Evolutionary conservation across 192 early-diverging fungal genomes (phyloP).

Genomic region (Linderina pennispora): DNA sequence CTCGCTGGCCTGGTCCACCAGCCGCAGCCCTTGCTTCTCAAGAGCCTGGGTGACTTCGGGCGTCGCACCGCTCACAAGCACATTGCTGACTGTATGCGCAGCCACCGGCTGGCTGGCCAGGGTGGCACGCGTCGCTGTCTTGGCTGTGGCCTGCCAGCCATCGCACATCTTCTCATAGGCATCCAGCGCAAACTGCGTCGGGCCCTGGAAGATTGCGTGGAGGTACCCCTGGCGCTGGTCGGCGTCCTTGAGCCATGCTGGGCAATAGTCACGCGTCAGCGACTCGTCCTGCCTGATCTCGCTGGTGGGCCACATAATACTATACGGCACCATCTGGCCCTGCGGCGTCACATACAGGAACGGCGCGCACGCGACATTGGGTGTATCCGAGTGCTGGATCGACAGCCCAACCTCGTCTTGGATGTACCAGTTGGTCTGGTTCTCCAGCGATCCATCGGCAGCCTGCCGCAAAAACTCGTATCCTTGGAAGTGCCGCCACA

Average conservation of each 20-base stretch:
- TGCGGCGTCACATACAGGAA: slow-evolving; percentile 54
- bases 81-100: slow-evolving; percentile 1
- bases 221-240: slow-evolving; percentile 51
- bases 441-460: slow-evolving; percentile 14
- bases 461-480: slow-evolving; percentile 31
- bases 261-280: slow-evolving; percentile 56
- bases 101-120: slow-evolving; percentile 7
- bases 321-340: slow-evolving; percentile 53
- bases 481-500: slow-evolving; percentile 43
- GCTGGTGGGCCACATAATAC: slow-evolving; percentile 58
- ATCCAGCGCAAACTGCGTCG: slow-evolving; percentile 32
- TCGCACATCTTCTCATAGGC: slow-evolving; percentile 15
- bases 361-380: slow-evolving; percentile 57
- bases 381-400: slow-evolving; percentile 52
- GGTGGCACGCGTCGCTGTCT: slow-evolving; percentile 2
- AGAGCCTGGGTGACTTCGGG: slow-evolving; percentile 7
- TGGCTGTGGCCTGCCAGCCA: slow-evolving; percentile 14
- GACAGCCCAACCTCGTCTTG: slow-evolving; percentile 62
- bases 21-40: slow-evolving; percentile 7
- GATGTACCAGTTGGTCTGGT: slow-evolving; percentile 40
- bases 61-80: slow-evolving; percentile 15
- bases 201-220: slow-evolving; percentile 34
- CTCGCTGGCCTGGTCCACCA: slow-evolving; percentile 4
- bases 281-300: slow-evolving; percentile 46
- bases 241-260: slow-evolving; percentile 48